phyloP scores from a whole-genome alignment of 2,329 filamentous ascomycete genomes.

The Aspergillus fumigatus region DNA sequence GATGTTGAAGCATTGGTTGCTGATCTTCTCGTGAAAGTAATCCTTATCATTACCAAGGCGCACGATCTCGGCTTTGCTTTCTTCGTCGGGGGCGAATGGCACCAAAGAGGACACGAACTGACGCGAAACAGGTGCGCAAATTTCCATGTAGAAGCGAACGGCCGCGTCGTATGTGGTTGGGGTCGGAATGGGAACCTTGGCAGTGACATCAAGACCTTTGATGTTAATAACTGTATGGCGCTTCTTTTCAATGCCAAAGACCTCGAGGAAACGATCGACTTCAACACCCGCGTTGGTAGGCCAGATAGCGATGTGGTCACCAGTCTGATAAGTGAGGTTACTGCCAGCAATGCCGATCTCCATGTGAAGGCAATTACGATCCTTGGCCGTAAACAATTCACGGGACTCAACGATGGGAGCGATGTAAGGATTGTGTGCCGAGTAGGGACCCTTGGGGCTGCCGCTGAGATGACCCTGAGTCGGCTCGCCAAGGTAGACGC shows the following conservation, averaged over 20 bases:
- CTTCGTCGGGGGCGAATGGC: slow-evolving; percentile 82
- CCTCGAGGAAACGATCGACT: slow-evolving; percentile 80
- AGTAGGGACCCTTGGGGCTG: slow-evolving; percentile 79
- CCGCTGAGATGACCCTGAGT: slow-evolving; percentile 94
- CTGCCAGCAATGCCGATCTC: slow-evolving; percentile 88
- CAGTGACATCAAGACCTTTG: slow-evolving; percentile 88
- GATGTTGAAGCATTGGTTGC: slow-evolving; percentile 80
- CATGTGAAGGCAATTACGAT: slow-evolving; percentile 93
- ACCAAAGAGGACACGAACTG: slow-evolving; percentile 87
- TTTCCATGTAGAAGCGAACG: slow-evolving; percentile 92
- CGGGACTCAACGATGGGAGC: slow-evolving; percentile 87
- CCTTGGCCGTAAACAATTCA: slow-evolving; percentile 84
- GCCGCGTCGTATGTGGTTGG: slow-evolving; percentile 95
- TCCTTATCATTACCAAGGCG: slow-evolving; percentile 91
- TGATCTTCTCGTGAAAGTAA: slow-evolving; percentile 85
- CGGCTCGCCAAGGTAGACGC: slow-evolving; percentile 92
- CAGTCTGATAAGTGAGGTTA: slow-evolving; percentile 89
- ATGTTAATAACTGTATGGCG: slow-evolving; percentile 77
- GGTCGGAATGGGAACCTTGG: slow-evolving; percentile 95
- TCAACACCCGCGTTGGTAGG: slow-evolving; percentile 90
- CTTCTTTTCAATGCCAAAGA: slow-evolving; percentile 72
- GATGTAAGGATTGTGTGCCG: slow-evolving; percentile 94
- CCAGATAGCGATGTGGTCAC: slow-evolving; percentile 96
- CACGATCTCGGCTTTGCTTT: slow-evolving; percentile 78
- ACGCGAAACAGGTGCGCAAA: slow-evolving; percentile 89